A percentile compares a stretch with the other conserved stretches of the same genome.
phyloP scores from a whole-genome alignment of 164 flowering plant species.

The Echeveria elegans region DNA sequence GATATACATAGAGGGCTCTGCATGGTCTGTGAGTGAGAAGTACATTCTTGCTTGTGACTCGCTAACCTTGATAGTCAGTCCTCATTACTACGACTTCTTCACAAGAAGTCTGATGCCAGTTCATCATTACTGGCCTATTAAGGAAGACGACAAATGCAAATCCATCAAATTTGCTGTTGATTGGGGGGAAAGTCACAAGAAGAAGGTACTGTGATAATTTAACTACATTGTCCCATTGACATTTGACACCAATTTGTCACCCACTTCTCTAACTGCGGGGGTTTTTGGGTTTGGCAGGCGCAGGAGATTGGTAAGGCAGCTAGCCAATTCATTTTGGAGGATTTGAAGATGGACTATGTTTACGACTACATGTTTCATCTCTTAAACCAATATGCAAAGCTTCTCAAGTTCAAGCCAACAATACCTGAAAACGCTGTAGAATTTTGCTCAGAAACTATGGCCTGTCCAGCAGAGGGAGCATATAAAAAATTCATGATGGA shows the following conservation, averaged over 20 bases:
- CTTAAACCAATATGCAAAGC: slow-evolving; percentile 14
- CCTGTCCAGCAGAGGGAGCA: slow-evolving; percentile 9
- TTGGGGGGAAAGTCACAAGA: slow-evolving; percentile 18
- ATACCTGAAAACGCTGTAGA: slow-evolving; percentile 12
- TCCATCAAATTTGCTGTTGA: slow-evolving; percentile 17
- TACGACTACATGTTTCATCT: slow-evolving; percentile 15
- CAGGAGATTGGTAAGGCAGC: slow-evolving; percentile 12
- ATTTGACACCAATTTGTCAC: background rate
- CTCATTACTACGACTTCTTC: slow-evolving; percentile 19
- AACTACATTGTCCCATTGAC: background rate
- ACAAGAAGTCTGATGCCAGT: slow-evolving; percentile 14
- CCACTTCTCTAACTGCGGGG: background rate
- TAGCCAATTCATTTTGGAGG: slow-evolving; percentile 9
- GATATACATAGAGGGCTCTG: slow-evolving; percentile 20
- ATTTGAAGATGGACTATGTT: slow-evolving; percentile 13
- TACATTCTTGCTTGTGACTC: slow-evolving; percentile 21
- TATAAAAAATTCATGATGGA: slow-evolving; percentile 11
- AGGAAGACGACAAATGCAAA: slow-evolving; percentile 11
- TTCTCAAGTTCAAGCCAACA: slow-evolving; percentile 13
- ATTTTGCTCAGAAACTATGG: slow-evolving; percentile 16
- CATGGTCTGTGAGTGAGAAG: slow-evolving; percentile 22
- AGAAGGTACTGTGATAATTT: slow-evolving; percentile 11
- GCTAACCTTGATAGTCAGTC: slow-evolving; percentile 10
- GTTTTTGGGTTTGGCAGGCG: background rate
- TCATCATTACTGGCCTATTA: slow-evolving; percentile 21